Evolutionary conservation across 805 yeast genomes (phyloP).

Genomic region (Metschnikowia amazonensis): DNA sequence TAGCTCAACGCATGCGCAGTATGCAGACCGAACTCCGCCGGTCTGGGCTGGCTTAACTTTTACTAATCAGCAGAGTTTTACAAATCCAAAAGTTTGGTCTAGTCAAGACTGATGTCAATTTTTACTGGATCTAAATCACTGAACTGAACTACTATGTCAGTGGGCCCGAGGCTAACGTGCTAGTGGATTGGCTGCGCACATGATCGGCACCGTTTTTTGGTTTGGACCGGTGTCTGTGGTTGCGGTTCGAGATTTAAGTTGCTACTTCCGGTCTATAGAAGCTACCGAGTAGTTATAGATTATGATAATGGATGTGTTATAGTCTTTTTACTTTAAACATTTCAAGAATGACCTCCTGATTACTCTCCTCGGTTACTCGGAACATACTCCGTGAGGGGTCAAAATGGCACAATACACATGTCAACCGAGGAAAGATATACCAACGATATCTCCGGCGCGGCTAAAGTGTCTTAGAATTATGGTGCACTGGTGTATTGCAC

Average conservation of each 20-base stretch:
- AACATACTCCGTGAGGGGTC: background rate
- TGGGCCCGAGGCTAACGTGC: background rate
- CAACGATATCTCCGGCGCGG: conserved; percentile 3
- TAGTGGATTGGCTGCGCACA: background rate
- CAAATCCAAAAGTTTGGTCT: background rate
- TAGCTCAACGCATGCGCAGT: background rate
- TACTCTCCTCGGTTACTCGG: background rate
- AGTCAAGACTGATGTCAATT: background rate
- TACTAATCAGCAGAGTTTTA: background rate
- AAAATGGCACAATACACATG: background rate
- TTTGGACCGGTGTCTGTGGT: background rate
- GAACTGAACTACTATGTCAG: no score
- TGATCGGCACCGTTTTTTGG: background rate
- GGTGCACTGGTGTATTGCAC: background rate
- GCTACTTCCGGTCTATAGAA: background rate
- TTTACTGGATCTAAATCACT: background rate
- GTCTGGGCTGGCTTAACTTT: background rate
- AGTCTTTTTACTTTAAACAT: background rate
- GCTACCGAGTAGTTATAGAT: background rate
- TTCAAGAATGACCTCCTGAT: background rate
- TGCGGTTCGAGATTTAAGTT: background rate
- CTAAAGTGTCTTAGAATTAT: background rate
- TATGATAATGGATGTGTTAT: background rate
- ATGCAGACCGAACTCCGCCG: conserved; percentile 3
- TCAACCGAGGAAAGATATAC: background rate